These are phyloP conservation scores for Globisporangium camurandrum DNA, from an alignment of 352 stramenopile genomes.

Conservation along the genomic window DNA sequence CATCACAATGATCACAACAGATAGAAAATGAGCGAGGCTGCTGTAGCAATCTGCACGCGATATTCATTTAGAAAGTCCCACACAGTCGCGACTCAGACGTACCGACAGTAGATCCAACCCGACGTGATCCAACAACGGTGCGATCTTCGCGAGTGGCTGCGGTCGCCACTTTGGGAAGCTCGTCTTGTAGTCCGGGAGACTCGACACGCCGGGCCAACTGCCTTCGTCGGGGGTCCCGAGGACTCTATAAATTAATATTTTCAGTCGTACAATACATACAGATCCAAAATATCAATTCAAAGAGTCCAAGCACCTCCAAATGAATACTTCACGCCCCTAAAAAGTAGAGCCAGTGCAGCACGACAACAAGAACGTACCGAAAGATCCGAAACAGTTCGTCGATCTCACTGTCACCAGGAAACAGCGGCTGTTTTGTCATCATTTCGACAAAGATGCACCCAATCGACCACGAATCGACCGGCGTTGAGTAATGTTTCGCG, in stretches of 20 bases:
- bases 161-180: constrained; percentile 97
- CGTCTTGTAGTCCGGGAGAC: constrained; percentile 96
- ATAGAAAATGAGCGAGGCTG: not conserved
- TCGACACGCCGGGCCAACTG: constrained; percentile 95
- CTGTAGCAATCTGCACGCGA: not conserved
- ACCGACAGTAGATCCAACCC: constrained; percentile 79
- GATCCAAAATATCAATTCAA: not conserved
- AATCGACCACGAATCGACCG: constrained; percentile 91
- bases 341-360: not conserved
- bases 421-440: constrained; percentile 86
- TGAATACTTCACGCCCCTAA: not conserved
- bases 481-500: constrained; percentile 90
- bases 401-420: constrained; percentile 96
- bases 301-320: not conserved
- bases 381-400: constrained; percentile 99
- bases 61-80: not conserved
- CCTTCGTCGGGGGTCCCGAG: constrained; percentile 96
- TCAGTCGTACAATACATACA: constrained; percentile 6
- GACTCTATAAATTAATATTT: constrained; percentile 34
- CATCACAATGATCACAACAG: no score
- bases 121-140: constrained; percentile 75
- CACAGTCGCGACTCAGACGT: constrained; percentile 1
- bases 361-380: constrained; percentile 24
- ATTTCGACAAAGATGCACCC: constrained; percentile 94
- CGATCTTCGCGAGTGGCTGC: constrained; percentile 82